Conservation (phyloP, 805 yeast species). For the Schizosaccharomyces octosporus region DNA sequence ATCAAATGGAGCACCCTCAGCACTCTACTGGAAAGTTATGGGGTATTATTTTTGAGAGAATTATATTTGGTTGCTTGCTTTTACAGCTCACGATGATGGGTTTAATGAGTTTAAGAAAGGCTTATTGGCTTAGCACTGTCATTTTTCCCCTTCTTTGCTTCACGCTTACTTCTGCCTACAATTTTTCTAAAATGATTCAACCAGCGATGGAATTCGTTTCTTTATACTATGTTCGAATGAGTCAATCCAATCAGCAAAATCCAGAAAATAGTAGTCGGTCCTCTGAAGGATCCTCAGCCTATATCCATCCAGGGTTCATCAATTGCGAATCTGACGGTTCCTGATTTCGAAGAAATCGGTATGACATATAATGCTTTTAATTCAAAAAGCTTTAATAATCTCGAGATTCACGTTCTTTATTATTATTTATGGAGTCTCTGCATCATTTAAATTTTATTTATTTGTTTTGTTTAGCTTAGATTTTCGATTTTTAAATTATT, state of each 20-base stretch:
- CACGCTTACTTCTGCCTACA: not conserved
- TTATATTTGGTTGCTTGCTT: conserved; percentile 52
- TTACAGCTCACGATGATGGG: conserved; percentile 61
- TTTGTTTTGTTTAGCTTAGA: not conserved
- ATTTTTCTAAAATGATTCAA: not conserved
- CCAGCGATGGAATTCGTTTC: not conserved
- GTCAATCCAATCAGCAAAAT: not conserved
- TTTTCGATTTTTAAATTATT: not conserved
- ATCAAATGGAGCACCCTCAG: conserved; percentile 80
- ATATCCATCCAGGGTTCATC: not conserved
- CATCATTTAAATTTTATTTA: not conserved
- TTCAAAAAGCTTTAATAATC: too few species aligned
- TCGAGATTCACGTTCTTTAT: too few species aligned
- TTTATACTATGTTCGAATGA: not conserved
- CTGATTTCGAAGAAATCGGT: too few species aligned
- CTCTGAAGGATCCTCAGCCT: not conserved
- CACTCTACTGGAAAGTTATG: conserved; percentile 93
- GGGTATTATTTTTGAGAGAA: conserved; percentile 71
- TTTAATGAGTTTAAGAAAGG: conserved; percentile 51
- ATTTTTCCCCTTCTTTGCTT: conserved; percentile 36
- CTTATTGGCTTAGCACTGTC: conserved; percentile 43
- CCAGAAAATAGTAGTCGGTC: not conserved
- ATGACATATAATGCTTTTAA: too few species aligned
- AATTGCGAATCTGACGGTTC: too few species aligned
- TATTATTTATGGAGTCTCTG: too few species aligned